phyloP scores from a whole-genome alignment of 2,329 filamentous ascomycete species.

The Metarhizium robertsii region DNA sequence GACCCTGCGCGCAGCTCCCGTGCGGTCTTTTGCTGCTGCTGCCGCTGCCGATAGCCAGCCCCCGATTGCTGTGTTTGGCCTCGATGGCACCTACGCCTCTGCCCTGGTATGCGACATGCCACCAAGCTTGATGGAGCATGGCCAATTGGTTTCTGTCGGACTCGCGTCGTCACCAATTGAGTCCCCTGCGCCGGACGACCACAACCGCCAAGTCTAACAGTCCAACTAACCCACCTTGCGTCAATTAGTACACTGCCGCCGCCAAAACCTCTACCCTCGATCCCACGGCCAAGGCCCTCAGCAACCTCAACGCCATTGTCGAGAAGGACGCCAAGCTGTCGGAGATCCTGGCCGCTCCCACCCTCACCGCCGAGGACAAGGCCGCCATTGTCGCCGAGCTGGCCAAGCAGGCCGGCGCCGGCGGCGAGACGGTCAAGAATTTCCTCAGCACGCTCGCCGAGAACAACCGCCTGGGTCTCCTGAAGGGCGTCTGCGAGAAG shows the following conservation, averaged over 20 bases:
- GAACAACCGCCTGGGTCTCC: constrained; percentile 86
- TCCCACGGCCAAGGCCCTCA: constrained; percentile 70
- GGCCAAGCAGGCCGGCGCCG: constrained; percentile 66
- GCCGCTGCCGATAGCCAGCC: constrained; percentile 64
- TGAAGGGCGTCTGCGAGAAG: constrained; percentile 78
- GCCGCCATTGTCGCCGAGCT: constrained; percentile 77
- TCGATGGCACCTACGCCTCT: constrained; percentile 97
- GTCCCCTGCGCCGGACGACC: not conserved
- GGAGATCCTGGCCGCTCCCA: constrained; percentile 68
- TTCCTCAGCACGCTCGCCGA: constrained; percentile 84
- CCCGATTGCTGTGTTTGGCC: constrained; percentile 83
- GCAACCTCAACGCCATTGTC: constrained; percentile 60
- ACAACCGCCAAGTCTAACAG: not conserved
- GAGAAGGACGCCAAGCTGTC: constrained; percentile 76
- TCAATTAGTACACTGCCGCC: constrained; percentile 83
- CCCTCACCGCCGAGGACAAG: constrained; percentile 73
- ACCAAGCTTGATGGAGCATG: no score
- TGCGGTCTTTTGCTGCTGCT: constrained; percentile 78
- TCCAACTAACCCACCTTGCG: constrained; percentile 8
- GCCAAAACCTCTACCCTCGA: constrained; percentile 83
- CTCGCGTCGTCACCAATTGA: not conserved
- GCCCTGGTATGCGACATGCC: constrained; percentile 64
- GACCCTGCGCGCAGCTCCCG: constrained; percentile 35
- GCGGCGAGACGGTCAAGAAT: constrained; percentile 85
- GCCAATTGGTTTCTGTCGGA: not conserved